A percentile compares a stretch with the other conserved stretches of the same genome.
These are phyloP conservation scores for Parascedosporium putredinis DNA, from an alignment of 2,329 filamentous ascomycete genomes.

Conservation along the genomic window DNA sequence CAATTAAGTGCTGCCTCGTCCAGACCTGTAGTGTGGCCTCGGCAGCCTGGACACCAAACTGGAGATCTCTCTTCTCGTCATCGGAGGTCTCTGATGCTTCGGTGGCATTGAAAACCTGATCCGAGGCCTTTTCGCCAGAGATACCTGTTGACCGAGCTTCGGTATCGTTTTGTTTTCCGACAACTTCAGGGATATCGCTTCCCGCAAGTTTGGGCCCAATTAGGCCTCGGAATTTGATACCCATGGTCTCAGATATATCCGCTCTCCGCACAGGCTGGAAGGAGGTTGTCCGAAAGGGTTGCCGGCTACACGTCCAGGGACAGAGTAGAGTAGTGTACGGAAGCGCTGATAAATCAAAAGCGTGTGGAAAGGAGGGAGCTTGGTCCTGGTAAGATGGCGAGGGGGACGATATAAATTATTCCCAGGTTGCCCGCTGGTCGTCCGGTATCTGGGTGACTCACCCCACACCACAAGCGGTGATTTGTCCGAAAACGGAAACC, in stretches of 20 bases:
- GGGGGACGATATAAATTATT: no score
- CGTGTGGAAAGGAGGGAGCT: no score
- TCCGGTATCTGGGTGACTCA: not conserved
- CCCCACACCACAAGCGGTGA: not conserved
- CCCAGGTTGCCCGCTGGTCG: not conserved
- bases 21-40: constrained; percentile 29
- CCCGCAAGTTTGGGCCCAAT: not conserved
- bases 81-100: not conserved
- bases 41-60: constrained; percentile 27
- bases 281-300: not conserved
- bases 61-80: constrained; percentile 10
- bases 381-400: no score
- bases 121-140: not conserved
- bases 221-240: not conserved
- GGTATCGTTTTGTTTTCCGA: not conserved
- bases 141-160: not conserved
- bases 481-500: not conserved
- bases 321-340: no score
- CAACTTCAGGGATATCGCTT: not conserved
- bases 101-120: not conserved
- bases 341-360: no score
- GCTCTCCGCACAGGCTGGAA: not conserved
- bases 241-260: not conserved
- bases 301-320: not conserved
- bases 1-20: constrained; percentile 25